Percentiles rank a stretch among this genome's conserved stretches.
Evolutionary conservation across 2,329 filamentous ascomycete species (phyloP).

Genomic region (Fusarium sp.): DNA sequence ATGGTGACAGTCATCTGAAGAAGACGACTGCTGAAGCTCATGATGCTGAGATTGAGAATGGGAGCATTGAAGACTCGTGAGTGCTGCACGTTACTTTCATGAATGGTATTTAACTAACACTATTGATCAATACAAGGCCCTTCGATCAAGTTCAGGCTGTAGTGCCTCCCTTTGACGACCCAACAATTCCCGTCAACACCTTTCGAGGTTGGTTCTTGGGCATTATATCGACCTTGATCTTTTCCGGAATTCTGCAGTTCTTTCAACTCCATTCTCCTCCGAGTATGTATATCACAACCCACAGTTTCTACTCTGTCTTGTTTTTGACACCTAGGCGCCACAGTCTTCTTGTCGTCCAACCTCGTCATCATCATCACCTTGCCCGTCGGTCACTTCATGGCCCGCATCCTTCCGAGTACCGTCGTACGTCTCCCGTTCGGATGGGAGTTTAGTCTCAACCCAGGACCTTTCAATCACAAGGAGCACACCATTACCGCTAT

Average conservation of each 20-base stretch:
- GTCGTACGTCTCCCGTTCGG: background rate
- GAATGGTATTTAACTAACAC: background rate
- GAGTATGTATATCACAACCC: background rate
- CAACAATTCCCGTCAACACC: background rate
- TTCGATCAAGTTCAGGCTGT: background rate
- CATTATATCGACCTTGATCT: background rate
- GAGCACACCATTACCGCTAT: constrained; percentile 60
- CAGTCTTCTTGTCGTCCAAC: background rate
- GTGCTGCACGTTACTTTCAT: background rate
- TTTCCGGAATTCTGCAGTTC: background rate
- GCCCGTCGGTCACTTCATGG: background rate
- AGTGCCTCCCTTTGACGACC: background rate
- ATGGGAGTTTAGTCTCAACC: constrained; percentile 49
- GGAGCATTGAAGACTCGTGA: background rate
- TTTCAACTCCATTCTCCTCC: background rate
- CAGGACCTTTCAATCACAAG: constrained; percentile 60
- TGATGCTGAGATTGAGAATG: background rate
- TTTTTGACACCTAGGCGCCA: background rate
- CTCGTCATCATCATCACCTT: background rate
- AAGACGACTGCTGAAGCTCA: background rate
- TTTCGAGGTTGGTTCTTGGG: background rate
- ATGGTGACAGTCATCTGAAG: background rate
- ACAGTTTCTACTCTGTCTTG: background rate
- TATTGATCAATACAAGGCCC: background rate
- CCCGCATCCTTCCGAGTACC: background rate